These are phyloP conservation scores for Falciphora oryzae DNA, from an alignment of 2,329 filamentous ascomycete species.

Conservation along the genomic window DNA sequence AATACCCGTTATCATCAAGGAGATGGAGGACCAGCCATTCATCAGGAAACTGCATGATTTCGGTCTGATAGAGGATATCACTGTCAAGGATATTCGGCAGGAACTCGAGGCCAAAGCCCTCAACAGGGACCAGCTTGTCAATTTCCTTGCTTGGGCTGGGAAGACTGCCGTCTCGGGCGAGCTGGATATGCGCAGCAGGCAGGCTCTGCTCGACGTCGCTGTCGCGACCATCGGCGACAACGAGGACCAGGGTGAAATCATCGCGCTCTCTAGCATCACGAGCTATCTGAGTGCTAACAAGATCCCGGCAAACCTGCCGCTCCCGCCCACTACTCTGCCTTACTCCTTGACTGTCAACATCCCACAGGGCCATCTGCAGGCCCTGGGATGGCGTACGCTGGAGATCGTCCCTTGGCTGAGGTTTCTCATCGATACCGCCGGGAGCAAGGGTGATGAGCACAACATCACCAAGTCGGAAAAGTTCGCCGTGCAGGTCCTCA, in stretches of 20 bases:
- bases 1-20: slow-evolving; percentile 78
- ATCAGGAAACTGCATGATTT: slow-evolving; percentile 76
- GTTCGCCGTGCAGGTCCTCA: slow-evolving; percentile 73
- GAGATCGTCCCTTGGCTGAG: slow-evolving; percentile 81
- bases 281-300: slow-evolving; percentile 71
- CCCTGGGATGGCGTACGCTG: slow-evolving; percentile 80
- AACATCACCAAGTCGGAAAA: slow-evolving; percentile 65
- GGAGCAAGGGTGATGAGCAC: slow-evolving; percentile 54
- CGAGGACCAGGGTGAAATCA: slow-evolving; percentile 59
- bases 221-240: slow-evolving; percentile 60
- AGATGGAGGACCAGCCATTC: slow-evolving; percentile 68
- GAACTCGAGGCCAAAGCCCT: slow-evolving; percentile 81
- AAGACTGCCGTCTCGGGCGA: slow-evolving; percentile 66
- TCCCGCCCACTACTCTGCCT: slow-evolving; percentile 77
- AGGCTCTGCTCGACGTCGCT: slow-evolving; percentile 70
- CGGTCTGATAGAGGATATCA: slow-evolving; percentile 81
- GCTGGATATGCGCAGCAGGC: slow-evolving; percentile 62
- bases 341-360: slow-evolving; percentile 73
- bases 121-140: slow-evolving; percentile 67
- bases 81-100: slow-evolving; percentile 74
- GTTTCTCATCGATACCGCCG: slow-evolving; percentile 67
- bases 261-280: slow-evolving; percentile 69
- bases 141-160: slow-evolving; percentile 81
- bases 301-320: slow-evolving; percentile 74
- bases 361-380: slow-evolving; percentile 62